Evolutionary conservation across 2,329 filamentous ascomycete genomes (phyloP).

Genomic region (Aspergillus sergii): DNA sequence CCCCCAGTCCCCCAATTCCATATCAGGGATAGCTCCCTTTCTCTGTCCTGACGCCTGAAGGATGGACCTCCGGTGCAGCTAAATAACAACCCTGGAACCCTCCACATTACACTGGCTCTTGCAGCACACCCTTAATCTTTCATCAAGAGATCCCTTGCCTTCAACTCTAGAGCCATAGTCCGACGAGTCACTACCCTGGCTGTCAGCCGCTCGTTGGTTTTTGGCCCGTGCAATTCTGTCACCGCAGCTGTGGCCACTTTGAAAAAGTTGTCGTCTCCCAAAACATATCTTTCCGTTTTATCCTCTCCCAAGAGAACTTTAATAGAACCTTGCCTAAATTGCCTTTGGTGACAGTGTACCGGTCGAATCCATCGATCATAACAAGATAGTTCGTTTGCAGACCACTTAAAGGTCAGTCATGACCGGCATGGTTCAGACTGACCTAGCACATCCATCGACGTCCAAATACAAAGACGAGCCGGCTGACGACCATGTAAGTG

Average conservation of each 20-base stretch:
- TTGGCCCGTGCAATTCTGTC: constrained; percentile 24
- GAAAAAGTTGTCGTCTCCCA: constrained; percentile 20
- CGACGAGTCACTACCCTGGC: constrained; percentile 27
- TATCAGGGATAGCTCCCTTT: constrained; percentile 18
- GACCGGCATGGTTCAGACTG: constrained; percentile 49
- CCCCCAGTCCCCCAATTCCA: constrained; percentile 16
- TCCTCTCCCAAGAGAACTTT: constrained; percentile 17
- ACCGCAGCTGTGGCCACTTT: constrained; percentile 18
- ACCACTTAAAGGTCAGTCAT: constrained; percentile 35
- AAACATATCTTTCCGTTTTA: constrained; percentile 19
- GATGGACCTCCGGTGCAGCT: constrained; percentile 37
- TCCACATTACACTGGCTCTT: constrained; percentile 32
- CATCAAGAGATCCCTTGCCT: constrained; percentile 16
- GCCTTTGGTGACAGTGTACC: constrained; percentile 7
- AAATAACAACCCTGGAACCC: constrained; percentile 45
- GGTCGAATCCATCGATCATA: background rate
- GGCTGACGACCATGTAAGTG: constrained; percentile 51
- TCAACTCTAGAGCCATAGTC: constrained; percentile 31
- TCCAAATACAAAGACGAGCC: constrained; percentile 54
- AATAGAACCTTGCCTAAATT: constrained; percentile 15
- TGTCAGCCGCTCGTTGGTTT: constrained; percentile 27
- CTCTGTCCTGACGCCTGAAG: constrained; percentile 21
- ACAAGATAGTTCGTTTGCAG: constrained; percentile 18
- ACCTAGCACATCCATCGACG: constrained; percentile 39
- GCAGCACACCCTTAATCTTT: constrained; percentile 28